Base-by-base conservation (phyloP, 805 yeast genomes). In the Saccharomycopsis amapae region DNA sequence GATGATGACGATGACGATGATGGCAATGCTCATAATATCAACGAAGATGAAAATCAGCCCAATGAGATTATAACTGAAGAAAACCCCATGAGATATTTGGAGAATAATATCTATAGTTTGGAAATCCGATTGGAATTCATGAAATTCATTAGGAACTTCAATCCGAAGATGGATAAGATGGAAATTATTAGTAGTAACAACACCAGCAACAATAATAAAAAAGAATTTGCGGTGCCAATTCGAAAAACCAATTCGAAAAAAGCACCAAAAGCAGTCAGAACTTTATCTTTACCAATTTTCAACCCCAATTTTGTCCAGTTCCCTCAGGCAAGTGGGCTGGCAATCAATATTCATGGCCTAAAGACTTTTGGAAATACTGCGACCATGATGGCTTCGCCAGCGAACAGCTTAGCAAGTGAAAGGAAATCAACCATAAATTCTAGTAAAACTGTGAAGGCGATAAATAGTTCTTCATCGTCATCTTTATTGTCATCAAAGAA, bases 251-350 rank as follows among this genome's bases (percentile, higher is more conserved):
- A 18, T 17, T n/a, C 43, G 3, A 38, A 24, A 38, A 42, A 40
- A 32, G 50, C 50, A 12, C 51, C 49, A 40, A 46, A 40, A 23
- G 53, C 53, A 12, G 20, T 42, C n/a, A 28, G 53, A 19, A 50
- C 53, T 2, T 30, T 43, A n/a, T 50, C 53, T 17, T 24, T 50
- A 18, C 53, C 53, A 4, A 46, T 48, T 4, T 40, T 46, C 33
- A n/a, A 24, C 24, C 39, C 19, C 9, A 15, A 36, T n/a, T 6
- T n/a, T n/a, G 10, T 26, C 30, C 30, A 26, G 30, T 26, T 26
- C 12, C 30, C 30, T 26, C 30, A 26, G n/a, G n/a, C n/a, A n/a
- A n/a, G n/a, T n/a, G n/a, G n/a, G n/a, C n/a, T n/a, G n/a, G n/a
- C n/a, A n/a, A n/a, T n/a, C n/a, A n/a, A n/a, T n/a, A n/a, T n/a